Evolutionary conservation across 2,329 filamentous ascomycete genomes (phyloP).

Genomic region (Catunica adiposa): DNA sequence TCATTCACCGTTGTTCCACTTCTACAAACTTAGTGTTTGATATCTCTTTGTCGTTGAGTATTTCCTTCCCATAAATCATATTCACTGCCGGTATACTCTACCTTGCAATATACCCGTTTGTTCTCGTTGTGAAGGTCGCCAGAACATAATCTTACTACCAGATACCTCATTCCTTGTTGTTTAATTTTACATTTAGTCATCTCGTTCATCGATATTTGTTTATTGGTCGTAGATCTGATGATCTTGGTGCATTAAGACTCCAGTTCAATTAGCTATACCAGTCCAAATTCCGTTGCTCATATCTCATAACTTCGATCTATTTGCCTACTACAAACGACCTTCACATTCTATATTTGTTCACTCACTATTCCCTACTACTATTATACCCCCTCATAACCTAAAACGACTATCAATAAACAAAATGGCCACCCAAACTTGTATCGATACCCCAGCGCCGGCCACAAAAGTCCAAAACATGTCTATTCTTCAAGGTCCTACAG

Average conservation of each 20-base stretch:
- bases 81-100: too few relatives aligned
- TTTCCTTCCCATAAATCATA: too few relatives aligned
- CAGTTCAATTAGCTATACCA: background rate
- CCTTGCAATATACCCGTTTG: too few relatives aligned
- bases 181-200: too few relatives aligned
- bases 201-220: too few relatives aligned
- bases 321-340: background rate
- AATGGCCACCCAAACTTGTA: slow-evolving; percentile 14
- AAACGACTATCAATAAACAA: background rate
- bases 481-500: slow-evolving; percentile 49
- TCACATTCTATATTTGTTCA: background rate
- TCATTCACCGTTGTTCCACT: too few relatives aligned
- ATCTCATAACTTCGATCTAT: background rate
- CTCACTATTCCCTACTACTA: background rate
- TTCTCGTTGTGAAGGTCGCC: too few relatives aligned
- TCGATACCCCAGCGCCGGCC: slow-evolving; percentile 19
- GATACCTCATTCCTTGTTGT: too few relatives aligned
- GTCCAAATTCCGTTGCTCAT: background rate
- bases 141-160: too few relatives aligned
- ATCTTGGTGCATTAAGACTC: background rate
- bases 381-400: background rate
- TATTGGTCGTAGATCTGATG: background rate
- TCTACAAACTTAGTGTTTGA: too few relatives aligned
- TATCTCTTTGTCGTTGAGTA: too few relatives aligned
- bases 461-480: slow-evolving; percentile 30